Base-by-base conservation (phyloP, 345 rosid genomes). In the Linum trigynum region DNA sequence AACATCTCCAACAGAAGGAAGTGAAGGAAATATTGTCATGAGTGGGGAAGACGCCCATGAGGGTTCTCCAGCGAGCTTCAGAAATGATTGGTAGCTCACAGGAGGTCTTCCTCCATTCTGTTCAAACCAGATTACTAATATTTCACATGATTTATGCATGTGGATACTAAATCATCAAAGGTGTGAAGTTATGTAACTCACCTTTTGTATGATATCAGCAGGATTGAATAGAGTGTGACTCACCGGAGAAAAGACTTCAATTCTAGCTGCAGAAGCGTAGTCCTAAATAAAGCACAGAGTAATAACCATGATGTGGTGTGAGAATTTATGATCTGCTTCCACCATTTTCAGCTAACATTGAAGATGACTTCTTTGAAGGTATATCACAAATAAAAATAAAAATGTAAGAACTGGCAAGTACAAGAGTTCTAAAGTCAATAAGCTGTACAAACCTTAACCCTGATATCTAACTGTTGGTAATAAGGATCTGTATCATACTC, bases 81-180 rank as follows among this genome's bases (percentile, higher is more conserved):
- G 64, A 78, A 92, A 92, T 37, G 98, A 85, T 38, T 86, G 96
- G 69, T 86, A 90, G 72, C 76, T 92, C 83, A 82, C 35, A 12
- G 97, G 96, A 12, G 97, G 83, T 76, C 67, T 87, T 70, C 98
- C 98, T 64, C 91, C 91, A 65, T 92, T 89, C 98, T 92, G 65
- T 14, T 17, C 5, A 10, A 23, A 23, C 32, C 32, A 23, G 32
- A 23, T 23, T 23, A 23, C 32, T 0, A 23, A 23, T 23, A 23
- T 23, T 23, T 23, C 8, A 45, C 1, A 9, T 45, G 51, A 14
- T 14, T 45, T 8, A 0, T 8, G 12, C 51, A 45, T 2, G 12
- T 7, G 12, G 7, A 4, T 57, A 3, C 2, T 16, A 3, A 57
- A 57, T 8, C 60, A 17, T 57, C 37, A 3, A 57, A 17, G 4